phyloP scores from a whole-genome alignment of 495 filamentous ascomycete species.

The Daldinia loculata region DNA sequence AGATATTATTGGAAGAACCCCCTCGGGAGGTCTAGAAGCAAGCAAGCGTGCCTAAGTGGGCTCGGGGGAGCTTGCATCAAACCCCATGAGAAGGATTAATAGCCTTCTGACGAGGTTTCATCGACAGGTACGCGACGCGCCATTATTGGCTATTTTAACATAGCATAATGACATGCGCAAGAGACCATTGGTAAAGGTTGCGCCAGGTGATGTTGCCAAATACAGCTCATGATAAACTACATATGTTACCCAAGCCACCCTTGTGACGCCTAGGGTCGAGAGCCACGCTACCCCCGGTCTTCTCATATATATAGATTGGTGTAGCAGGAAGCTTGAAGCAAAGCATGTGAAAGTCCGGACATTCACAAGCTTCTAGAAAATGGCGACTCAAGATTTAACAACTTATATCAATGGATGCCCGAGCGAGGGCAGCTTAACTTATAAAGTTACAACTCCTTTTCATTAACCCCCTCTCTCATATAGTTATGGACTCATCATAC shows the following conservation, averaged over 20 bases:
- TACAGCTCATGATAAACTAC: conserved; percentile 31
- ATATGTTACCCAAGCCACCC: conserved; percentile 14
- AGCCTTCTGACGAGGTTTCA: conserved; percentile 38
- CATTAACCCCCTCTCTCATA: conserved; percentile 9
- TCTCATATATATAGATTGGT: conserved; percentile 6
- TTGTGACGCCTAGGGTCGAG: conserved; percentile 29
- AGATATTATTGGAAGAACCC: conserved; percentile 22
- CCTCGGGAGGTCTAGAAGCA: conserved; percentile 32
- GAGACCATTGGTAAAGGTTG: conserved; percentile 28
- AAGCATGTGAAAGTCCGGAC: conserved; percentile 34
- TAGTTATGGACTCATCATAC: conserved; percentile 1
- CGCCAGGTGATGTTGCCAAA: conserved; percentile 39
- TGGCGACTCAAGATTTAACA: not conserved
- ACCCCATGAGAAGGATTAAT: conserved; percentile 15
- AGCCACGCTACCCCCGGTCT: conserved; percentile 26
- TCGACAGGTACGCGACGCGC: conserved; percentile 29
- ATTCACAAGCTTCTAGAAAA: conserved; percentile 5
- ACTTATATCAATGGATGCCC: not conserved
- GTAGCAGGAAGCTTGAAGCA: conserved; percentile 8
- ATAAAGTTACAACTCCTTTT: not conserved
- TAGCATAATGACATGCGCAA: conserved; percentile 28
- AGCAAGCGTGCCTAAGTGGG: conserved; percentile 37
- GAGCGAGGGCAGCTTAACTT: not conserved
- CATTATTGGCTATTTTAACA: conserved; percentile 29
- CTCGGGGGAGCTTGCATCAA: conserved; percentile 23